Conservation (phyloP, 345 rosid genomes). For the Eucalyptus tenuipes region DNA sequence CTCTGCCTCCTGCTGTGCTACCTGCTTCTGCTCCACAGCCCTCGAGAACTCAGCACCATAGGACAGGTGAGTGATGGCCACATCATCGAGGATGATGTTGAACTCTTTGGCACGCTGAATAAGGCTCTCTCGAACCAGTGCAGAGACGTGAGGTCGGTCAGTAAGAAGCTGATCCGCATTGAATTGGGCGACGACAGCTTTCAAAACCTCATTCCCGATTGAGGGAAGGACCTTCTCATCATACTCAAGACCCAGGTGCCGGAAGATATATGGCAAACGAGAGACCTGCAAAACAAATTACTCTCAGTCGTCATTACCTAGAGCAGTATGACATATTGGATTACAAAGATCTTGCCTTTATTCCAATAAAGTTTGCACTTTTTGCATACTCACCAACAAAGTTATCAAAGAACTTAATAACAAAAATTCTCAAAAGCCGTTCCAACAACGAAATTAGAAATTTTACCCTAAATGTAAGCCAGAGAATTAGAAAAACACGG, state of each 20-base stretch:
- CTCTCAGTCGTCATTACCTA: not conserved
- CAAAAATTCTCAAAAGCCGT: not conserved
- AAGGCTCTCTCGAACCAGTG: slow-evolving; percentile 64
- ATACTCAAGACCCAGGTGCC: slow-evolving; percentile 83
- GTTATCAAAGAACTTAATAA: not conserved
- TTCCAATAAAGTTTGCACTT: not conserved
- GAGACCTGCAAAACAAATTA: slow-evolving; percentile 25
- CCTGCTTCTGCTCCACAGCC: slow-evolving; percentile 98
- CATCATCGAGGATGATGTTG: slow-evolving; percentile 80
- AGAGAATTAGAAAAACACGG: too few relatives aligned
- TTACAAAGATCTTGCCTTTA: not conserved
- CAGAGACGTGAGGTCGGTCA: slow-evolving; percentile 94
- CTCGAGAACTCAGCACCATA: slow-evolving; percentile 87
- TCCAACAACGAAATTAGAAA: not conserved
- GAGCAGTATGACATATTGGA: not conserved
- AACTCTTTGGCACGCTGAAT: slow-evolving; percentile 77
- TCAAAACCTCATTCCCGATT: slow-evolving; percentile 94
- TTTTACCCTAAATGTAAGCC: not conserved
- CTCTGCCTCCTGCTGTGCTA: slow-evolving; percentile 99
- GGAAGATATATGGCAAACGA: slow-evolving; percentile 63
- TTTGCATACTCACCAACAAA: not conserved
- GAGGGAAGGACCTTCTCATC: slow-evolving; percentile 97
- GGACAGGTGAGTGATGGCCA: slow-evolving; percentile 91
- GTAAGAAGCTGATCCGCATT: slow-evolving; percentile 99
- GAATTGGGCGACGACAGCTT: slow-evolving; percentile 95